phyloP scores from a whole-genome alignment of 495 filamentous ascomycete species.

The Lasiosphaeris hirsuta region DNA sequence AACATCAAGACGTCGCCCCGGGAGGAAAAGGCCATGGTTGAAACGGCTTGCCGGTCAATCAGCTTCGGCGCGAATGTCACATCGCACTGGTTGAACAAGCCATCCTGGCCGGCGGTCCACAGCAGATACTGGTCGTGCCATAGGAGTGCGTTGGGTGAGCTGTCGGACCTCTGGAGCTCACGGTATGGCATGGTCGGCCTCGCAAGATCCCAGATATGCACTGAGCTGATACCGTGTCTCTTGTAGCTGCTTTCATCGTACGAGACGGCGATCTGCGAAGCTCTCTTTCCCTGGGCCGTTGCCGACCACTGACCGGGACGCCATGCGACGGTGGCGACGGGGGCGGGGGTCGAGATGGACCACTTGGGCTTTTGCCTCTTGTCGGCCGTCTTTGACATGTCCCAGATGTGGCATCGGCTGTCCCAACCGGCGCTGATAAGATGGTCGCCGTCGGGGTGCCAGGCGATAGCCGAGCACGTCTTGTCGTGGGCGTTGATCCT shows the following conservation, averaged over 20 bases:
- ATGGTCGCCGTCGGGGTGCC: conserved; percentile 94
- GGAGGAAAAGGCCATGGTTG: conserved; percentile 59
- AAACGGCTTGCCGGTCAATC: conserved; percentile 66
- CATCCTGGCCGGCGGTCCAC: conserved; percentile 85
- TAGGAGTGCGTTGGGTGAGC: conserved; percentile 69
- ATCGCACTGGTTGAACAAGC: conserved; percentile 84
- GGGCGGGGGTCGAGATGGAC: conserved; percentile 53
- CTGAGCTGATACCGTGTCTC: conserved; percentile 59
- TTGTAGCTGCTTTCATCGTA: conserved; percentile 49
- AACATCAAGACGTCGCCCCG: conserved; percentile 58
- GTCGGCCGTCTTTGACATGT: conserved; percentile 72
- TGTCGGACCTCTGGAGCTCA: conserved; percentile 74
- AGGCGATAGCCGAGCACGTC: conserved; percentile 78
- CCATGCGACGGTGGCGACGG: conserved; percentile 80
- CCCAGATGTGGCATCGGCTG: conserved; percentile 85
- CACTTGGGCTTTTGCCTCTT: conserved; percentile 76
- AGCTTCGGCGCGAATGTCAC: conserved; percentile 75
- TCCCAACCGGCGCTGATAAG: conserved; percentile 81
- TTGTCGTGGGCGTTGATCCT: conserved; percentile 80
- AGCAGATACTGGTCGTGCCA: conserved; percentile 90
- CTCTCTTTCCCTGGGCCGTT: conserved; percentile 59
- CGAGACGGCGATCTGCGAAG: conserved; percentile 51
- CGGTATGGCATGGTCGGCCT: conserved; percentile 81
- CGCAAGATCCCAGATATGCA: conserved; percentile 92
- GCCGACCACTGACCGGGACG: conserved; percentile 73